Conservation (phyloP, 2,329 filamentous ascomycete species). For the Aspergillus cejpii region DNA sequence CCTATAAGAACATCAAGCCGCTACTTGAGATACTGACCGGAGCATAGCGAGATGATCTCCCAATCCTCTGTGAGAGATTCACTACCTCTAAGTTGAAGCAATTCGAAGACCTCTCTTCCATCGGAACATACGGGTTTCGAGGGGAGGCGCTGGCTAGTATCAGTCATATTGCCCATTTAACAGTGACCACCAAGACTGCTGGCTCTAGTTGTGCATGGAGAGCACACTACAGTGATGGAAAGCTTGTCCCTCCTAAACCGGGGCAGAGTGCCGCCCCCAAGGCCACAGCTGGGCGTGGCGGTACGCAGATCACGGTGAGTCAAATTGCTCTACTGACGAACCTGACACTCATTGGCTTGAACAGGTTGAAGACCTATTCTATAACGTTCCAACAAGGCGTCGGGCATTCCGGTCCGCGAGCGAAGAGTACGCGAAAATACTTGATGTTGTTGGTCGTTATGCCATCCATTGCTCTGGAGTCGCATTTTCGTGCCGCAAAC, state of each 20-base stretch:
- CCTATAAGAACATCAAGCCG: background rate
- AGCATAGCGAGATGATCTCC: conserved; percentile 73
- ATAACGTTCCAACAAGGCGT: conserved; percentile 84
- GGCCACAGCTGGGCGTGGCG: conserved; percentile 75
- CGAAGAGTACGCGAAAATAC: conserved; percentile 96
- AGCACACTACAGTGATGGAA: conserved; percentile 78
- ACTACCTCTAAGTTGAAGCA: conserved; percentile 92
- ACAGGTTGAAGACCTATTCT: conserved; percentile 87
- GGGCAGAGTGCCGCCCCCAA: conserved; percentile 82
- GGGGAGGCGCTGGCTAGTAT: conserved; percentile 96
- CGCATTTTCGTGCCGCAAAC: conserved; percentile 93
- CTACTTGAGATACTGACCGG: conserved; percentile 13
- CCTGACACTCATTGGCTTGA: conserved; percentile 2
- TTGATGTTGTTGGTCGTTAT: conserved; percentile 89
- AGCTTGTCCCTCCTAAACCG: conserved; percentile 73
- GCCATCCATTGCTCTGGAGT: conserved; percentile 88
- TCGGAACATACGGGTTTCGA: conserved; percentile 94
- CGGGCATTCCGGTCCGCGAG: conserved; percentile 84
- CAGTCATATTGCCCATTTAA: conserved; percentile 94
- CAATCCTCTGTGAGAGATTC: conserved; percentile 89
- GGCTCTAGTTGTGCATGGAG: conserved; percentile 85
- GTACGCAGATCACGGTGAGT: conserved; percentile 79
- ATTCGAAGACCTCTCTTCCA: conserved; percentile 85
- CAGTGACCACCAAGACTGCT: conserved; percentile 87
- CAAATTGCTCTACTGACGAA: background rate